These are phyloP conservation scores for Fusarium pseudocircinatum DNA, from an alignment of 2,329 filamentous ascomycete genomes.

Conservation along the genomic window DNA sequence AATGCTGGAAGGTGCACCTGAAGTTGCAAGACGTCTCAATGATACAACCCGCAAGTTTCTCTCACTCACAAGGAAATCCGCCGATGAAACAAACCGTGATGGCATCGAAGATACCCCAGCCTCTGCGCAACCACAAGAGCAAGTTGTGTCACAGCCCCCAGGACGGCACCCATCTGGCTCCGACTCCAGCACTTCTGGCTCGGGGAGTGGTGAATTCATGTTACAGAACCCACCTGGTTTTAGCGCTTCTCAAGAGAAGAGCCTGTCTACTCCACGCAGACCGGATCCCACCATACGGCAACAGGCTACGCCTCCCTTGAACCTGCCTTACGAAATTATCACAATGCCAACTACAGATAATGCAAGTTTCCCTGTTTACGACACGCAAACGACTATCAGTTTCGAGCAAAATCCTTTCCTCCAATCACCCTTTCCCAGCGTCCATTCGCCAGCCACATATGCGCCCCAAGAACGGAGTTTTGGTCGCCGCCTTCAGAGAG, in stretches of 20 bases:
- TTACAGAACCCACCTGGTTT: background rate
- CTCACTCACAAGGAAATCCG: slow-evolving; percentile 59
- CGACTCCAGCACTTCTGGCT: slow-evolving; percentile 6
- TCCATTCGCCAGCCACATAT: slow-evolving; percentile 63
- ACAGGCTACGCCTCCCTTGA: slow-evolving; percentile 28
- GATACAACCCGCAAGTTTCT: slow-evolving; percentile 68
- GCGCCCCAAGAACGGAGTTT: slow-evolving; percentile 74
- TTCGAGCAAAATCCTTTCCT: slow-evolving; percentile 18
- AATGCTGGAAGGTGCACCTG: slow-evolving; percentile 65
- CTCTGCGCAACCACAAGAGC: background rate
- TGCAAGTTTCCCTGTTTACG: slow-evolving; percentile 60
- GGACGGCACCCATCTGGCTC: slow-evolving; percentile 7
- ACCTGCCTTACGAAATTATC: slow-evolving; percentile 57
- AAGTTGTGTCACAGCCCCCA: background rate
- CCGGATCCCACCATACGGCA: slow-evolving; percentile 17
- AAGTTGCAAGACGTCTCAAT: slow-evolving; percentile 66
- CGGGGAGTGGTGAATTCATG: slow-evolving; percentile 2
- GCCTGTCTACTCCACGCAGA: slow-evolving; percentile 18
- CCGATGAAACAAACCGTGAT: slow-evolving; percentile 44
- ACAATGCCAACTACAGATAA: slow-evolving; percentile 62
- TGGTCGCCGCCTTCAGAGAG: slow-evolving; percentile 74
- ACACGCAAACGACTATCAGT: slow-evolving; percentile 31
- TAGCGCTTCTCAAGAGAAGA: background rate
- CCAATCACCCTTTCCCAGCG: slow-evolving; percentile 46
- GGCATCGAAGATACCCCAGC: background rate